Evolutionary conservation across 202 grass and related monocot genomes (phyloP), one percentile per base, ranked within the genome.

Genomic region (Digitaria exilis): DNA sequence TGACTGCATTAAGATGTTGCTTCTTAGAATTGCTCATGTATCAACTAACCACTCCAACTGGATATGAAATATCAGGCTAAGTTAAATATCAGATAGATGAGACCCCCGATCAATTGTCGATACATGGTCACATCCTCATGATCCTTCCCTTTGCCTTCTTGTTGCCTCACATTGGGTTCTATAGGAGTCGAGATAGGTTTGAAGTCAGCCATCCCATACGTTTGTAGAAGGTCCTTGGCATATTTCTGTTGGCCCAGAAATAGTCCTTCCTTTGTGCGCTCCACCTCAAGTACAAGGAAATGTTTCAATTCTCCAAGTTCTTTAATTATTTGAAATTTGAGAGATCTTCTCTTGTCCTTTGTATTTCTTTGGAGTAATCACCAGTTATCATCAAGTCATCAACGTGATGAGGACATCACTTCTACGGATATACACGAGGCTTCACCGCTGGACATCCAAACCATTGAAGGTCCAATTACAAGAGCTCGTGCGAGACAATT

Each of bases 321-420:
- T 41, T 84, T n/a, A n/a, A n/a, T 76, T 55, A 84, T 76, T 22
- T 65, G 55, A 28, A 84, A 84, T n/a, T 2, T 3, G 15, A 84
- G 30, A 84, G 17, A 50, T 65, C 75, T 44, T 77, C 13, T 46
- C 34, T 69, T n/a, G 11, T 77, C 19, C 19, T 41, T 52, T 73
- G 29, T 73, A 73, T 73, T 9, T 86, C 84, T 28, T 86, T 0
- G 0, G 2, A 14, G 22, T 37, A 43, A 57, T 79, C 75, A 52
- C 65, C 4, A 1, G 5, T 86, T 11, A 86, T 74, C 21, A 80
- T 80, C 13, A 86, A 45, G 30, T 74, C 57, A 86, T 80, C 31
- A 2, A 41, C 39, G 39, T 41, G n/a, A n/a, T n/a, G n/a, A n/a
- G n/a, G n/a, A n/a, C n/a, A n/a, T n/a, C n/a, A n/a, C n/a, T n/a